These are phyloP conservation scores for Lenwebbia sp. DNA, from an alignment of 345 rosid genomes.

Conservation along the genomic window DNA sequence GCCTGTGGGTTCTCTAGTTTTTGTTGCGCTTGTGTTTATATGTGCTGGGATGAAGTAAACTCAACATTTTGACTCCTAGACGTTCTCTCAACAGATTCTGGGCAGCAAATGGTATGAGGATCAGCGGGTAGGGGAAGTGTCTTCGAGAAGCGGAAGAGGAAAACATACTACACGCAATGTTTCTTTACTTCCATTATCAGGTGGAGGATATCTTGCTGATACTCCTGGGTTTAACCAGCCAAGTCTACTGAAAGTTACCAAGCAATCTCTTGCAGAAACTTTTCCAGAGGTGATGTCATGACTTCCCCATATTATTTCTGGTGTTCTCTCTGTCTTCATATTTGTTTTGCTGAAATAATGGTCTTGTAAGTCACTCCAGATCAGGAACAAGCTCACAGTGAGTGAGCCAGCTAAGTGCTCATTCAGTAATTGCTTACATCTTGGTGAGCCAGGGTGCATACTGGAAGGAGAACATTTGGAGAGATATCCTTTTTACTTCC, in stretches of 20 bases:
- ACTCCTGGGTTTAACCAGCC: constrained; percentile 98
- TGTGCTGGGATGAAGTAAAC: background rate
- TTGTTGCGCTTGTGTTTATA: background rate
- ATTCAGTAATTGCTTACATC: constrained; percentile 77
- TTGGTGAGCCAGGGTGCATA: constrained; percentile 82
- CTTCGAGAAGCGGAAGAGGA: constrained; percentile 74
- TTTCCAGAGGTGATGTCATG: constrained; percentile 72
- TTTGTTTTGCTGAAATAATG: background rate
- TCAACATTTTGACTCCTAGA: background rate
- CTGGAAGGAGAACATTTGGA: constrained; percentile 69
- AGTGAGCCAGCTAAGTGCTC: constrained; percentile 44
- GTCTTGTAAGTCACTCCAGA: constrained; percentile 19
- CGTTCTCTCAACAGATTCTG: constrained; percentile 24
- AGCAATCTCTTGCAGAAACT: constrained; percentile 67
- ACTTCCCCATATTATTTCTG: background rate
- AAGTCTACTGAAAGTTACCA: constrained; percentile 80
- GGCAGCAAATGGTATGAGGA: constrained; percentile 77
- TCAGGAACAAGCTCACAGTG: constrained; percentile 26
- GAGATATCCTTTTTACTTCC: constrained; percentile 69
- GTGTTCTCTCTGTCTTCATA: background rate
- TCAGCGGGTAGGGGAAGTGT: constrained; percentile 82
- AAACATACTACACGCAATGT: constrained; percentile 90
- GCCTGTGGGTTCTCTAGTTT: constrained; percentile 39
- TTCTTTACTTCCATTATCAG: constrained; percentile 62
- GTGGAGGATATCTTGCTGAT: constrained; percentile 85